Base-by-base conservation (phyloP, 305 asterid genomes). In the Fraxinus albicans region DNA sequence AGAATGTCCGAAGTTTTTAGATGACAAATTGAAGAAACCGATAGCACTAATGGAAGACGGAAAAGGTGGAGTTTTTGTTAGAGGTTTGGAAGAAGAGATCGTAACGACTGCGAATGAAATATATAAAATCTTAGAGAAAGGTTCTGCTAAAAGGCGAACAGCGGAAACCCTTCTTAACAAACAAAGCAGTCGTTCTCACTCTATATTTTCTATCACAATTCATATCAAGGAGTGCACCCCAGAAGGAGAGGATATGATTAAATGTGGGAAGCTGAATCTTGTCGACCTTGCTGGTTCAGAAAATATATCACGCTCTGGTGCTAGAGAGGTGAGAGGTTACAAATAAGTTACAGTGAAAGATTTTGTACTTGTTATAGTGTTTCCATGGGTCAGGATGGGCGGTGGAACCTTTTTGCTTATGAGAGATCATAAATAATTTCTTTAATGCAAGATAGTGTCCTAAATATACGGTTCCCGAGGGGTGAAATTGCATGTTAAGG, bases 271-370 rank as follows among this genome's bases (percentile, higher is more conserved):
- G 83, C 85, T 94, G 85, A 94, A 92, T 88, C 97, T 94, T 79
- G 97, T 94, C 9, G 97, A 94, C 58, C 95, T 94, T 81, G 98
- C 98, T 80, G 98, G 98, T 70, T 94, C 98, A 0, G 98, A 94
- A 86, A 94, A 94, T 82, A 93, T 94, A 25, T 85, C 95, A 44
- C 91, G 97, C 31, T 94, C 94, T 75, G 96, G 97, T 83, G 98
- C 96, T 34, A 85, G 91, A 90, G 97, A 94, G 94, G 94, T 91
- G 77, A 77, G 81, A 35, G 8, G 69, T 34, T 10, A 12, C 58
- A 19, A 25, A 23, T 76, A 42, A 53, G 17, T 34, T 19, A 2
- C 10, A 25, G 17, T 4, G 75, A 42, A 70, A 70, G 21, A 70
- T 70, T 31, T 70, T 31, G 73, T 63, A 63, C 13, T 69, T 12